A percentile compares a stretch with the other conserved stretches of the same genome.
phyloP scores from a whole-genome alignment of 495 filamentous ascomycete genomes.

The Penicillium arizonense region DNA sequence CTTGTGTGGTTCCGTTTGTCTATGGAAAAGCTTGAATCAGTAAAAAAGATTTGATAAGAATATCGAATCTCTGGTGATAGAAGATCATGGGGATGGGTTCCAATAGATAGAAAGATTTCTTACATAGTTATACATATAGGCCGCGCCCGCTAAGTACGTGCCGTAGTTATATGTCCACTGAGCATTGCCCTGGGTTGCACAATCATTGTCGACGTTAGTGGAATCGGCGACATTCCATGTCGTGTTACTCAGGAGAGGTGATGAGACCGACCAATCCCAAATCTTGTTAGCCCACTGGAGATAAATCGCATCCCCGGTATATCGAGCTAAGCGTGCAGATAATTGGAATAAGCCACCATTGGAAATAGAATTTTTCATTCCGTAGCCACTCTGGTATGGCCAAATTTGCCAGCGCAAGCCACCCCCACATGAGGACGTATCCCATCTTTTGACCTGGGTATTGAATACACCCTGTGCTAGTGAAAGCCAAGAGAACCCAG shows the following conservation, averaged over 20 bases:
- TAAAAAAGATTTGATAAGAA: too few species aligned
- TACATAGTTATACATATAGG: slow-evolving; percentile 71
- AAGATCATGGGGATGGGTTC: too few species aligned
- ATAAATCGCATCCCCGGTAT: slow-evolving; percentile 65
- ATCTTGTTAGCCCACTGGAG: slow-evolving; percentile 64
- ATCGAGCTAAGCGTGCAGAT: slow-evolving; percentile 63
- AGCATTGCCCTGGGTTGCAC: slow-evolving; percentile 51
- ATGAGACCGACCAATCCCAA: slow-evolving; percentile 59
- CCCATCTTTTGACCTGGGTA: slow-evolving; percentile 59
- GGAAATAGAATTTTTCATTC: slow-evolving; percentile 69
- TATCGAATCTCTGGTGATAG: too few species aligned
- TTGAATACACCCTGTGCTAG: slow-evolving; percentile 81
- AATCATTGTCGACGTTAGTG: slow-evolving; percentile 49
- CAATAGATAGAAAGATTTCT: slow-evolving; percentile 6
- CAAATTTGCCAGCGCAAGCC: slow-evolving; percentile 59
- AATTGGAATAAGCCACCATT: slow-evolving; percentile 72
- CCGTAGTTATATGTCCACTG: slow-evolving; percentile 74
- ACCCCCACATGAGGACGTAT: slow-evolving; percentile 45
- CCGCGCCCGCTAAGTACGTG: slow-evolving; percentile 65
- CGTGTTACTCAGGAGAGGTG: slow-evolving; percentile 48
- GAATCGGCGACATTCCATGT: slow-evolving; percentile 62
- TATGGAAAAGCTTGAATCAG: neutral
- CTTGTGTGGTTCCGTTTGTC: slow-evolving; percentile 19
- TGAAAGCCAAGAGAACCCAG: slow-evolving; percentile 65
- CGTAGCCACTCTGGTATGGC: slow-evolving; percentile 49